These are phyloP conservation scores for Telfairia occidentalis DNA, from an alignment of 331 rosid species.

Conservation along the genomic window DNA sequence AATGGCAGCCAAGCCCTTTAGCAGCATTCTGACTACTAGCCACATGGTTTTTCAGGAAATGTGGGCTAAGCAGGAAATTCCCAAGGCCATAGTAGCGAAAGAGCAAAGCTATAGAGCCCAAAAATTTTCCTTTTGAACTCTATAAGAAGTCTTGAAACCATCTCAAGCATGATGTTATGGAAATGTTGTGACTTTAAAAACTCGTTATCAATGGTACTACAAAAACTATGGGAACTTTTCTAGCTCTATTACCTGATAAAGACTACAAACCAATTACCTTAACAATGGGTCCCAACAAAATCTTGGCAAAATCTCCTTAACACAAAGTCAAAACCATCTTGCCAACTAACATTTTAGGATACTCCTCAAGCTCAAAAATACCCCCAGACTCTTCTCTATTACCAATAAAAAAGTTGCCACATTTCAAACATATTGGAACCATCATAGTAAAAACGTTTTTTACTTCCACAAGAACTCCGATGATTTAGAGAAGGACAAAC, in stretches of 20 bases:
- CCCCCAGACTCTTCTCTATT: neutral
- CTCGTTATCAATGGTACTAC: no score
- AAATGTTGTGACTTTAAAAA: no score
- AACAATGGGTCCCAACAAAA: neutral
- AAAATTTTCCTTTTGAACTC: no score
- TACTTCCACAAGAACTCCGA: neutral
- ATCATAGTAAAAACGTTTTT: neutral
- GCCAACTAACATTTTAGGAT: neutral
- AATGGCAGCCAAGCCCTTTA: constrained; percentile 53
- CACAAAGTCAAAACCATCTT: neutral
- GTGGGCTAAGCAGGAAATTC: neutral
- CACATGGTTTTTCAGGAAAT: constrained; percentile 48
- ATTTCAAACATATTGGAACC: neutral
- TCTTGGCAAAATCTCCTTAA: neutral
- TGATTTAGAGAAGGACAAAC: no score
- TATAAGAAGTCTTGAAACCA: neutral
- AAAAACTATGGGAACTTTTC: neutral
- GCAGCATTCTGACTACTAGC: constrained; percentile 79
- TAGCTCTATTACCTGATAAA: neutral
- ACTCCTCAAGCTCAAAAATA: neutral
- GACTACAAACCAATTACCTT: neutral
- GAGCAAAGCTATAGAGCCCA: no score
- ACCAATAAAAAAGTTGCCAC: neutral
- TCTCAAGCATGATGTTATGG: no score
- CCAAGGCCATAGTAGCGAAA: neutral